Evolutionary conservation across 805 yeast species (phyloP).

Genomic region (Yamadazyma sp.): DNA sequence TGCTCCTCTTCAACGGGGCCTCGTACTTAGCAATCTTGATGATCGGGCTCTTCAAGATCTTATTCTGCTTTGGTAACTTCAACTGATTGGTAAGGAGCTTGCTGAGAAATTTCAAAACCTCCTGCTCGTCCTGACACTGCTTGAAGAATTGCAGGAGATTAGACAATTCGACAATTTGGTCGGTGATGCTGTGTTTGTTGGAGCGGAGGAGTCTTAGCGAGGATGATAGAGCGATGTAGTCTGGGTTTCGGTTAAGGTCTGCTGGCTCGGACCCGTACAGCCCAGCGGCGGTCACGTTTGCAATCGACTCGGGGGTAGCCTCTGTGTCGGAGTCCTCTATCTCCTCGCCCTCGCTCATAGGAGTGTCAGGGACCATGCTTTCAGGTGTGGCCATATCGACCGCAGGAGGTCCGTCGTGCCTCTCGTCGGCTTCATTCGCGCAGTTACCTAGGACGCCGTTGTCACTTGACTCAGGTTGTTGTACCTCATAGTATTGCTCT

Average conservation of each 20-base stretch:
- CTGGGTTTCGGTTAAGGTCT: slow-evolving; percentile 23
- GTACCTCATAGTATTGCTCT: slow-evolving; percentile 39
- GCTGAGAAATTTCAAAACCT: slow-evolving; percentile 32
- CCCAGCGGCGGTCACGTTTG: neutral
- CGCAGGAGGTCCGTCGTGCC: neutral
- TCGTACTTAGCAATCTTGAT: slow-evolving; percentile 34
- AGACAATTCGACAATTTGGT: slow-evolving; percentile 33
- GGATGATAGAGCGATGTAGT: slow-evolving; percentile 36
- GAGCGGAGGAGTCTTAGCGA: slow-evolving; percentile 29
- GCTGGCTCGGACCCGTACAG: neutral
- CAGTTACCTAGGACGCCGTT: too few species aligned
- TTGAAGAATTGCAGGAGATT: slow-evolving; percentile 24
- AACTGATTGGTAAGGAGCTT: slow-evolving; percentile 33
- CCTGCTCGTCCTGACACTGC: slow-evolving; percentile 17
- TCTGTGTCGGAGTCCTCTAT: neutral
- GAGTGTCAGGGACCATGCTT: slow-evolving; percentile 2
- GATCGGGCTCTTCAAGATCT: slow-evolving; percentile 32
- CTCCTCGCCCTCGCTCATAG: slow-evolving; percentile 1
- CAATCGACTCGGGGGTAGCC: neutral
- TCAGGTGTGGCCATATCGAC: slow-evolving; percentile 4
- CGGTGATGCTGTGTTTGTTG: slow-evolving; percentile 24
- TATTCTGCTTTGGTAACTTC: slow-evolving; percentile 34
- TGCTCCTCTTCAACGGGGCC: slow-evolving; percentile 4
- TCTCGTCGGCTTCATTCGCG: neutral
- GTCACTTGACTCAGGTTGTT: neutral